Evolutionary conservation across 106 monocot species (phyloP).

Genomic region (Apostasia shenzhenica): DNA sequence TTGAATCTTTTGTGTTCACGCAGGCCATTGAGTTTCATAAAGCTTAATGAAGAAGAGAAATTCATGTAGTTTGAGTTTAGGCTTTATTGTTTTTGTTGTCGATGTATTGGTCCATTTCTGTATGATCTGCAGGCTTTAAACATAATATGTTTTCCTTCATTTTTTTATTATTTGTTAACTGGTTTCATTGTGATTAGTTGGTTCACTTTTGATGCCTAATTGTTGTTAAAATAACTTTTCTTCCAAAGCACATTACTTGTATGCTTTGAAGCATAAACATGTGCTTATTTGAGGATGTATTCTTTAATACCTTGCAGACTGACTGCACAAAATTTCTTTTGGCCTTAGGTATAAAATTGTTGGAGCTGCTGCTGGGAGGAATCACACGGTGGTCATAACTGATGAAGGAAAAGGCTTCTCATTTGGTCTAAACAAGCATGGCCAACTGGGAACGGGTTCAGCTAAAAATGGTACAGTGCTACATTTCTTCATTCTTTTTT

Average conservation of each 20-base stretch:
- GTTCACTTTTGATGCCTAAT: background rate
- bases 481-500: background rate
- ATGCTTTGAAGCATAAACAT: no score
- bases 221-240: background rate
- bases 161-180: background rate
- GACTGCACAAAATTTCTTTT: background rate
- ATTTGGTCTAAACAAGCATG: conserved; percentile 93
- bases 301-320: no score
- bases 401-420: conserved; percentile 86
- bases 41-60: no score
- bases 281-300: no score
- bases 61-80: no score
- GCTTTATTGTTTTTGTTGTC: no score
- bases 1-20: no score
- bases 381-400: conserved; percentile 86
- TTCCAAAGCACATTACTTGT: background rate
- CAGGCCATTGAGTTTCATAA: no score
- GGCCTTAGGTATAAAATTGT: conserved; percentile 59
- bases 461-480: conserved; percentile 41
- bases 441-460: conserved; percentile 88
- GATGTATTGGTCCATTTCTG: no score
- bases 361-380: conserved; percentile 69
- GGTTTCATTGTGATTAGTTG: background rate
- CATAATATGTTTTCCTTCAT: background rate
- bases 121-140: no score